Evolutionary conservation across 352 stramenopile species (phyloP).

Genomic region (Globisporangium yorkense): DNA sequence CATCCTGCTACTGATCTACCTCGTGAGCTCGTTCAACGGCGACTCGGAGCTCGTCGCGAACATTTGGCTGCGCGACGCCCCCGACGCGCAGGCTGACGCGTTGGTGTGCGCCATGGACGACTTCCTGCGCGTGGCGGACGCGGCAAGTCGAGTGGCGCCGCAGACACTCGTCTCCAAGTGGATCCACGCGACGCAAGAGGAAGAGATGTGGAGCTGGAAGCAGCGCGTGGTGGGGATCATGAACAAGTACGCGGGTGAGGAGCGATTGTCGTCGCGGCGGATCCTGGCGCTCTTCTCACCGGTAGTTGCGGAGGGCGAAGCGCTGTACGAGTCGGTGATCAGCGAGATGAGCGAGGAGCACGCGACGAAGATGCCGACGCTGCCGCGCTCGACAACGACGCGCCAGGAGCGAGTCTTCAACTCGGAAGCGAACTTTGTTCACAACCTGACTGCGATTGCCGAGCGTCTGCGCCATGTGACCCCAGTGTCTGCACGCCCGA

Average conservation of each 20-base stretch:
- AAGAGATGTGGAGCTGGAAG: slow-evolving; percentile 9
- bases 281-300: slow-evolving; percentile 14
- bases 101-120: slow-evolving; percentile 22
- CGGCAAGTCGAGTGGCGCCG: slow-evolving; percentile 10
- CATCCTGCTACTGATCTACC: slow-evolving; percentile 25
- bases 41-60: slow-evolving; percentile 20
- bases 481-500: slow-evolving; percentile 7
- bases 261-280: neutral
- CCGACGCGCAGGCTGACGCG: slow-evolving; percentile 13
- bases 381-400: slow-evolving; percentile 2
- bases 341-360: neutral
- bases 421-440: slow-evolving; percentile 22
- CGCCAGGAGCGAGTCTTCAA: slow-evolving; percentile 23
- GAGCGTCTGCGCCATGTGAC: slow-evolving; percentile 21
- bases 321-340: slow-evolving; percentile 1
- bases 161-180: slow-evolving; percentile 16
- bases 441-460: slow-evolving; percentile 27
- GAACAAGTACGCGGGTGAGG: neutral
- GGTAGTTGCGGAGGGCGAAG: neutral
- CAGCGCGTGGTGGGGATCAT: slow-evolving; percentile 8
- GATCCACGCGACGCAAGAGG: slow-evolving; percentile 17
- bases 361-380: neutral
- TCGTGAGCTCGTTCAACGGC: slow-evolving; percentile 24
- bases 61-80: slow-evolving; percentile 17
- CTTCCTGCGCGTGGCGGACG: slow-evolving; percentile 12